These are phyloP conservation scores for Erodium trifolium DNA, from an alignment of 441 rosid species.

Conservation along the genomic window DNA sequence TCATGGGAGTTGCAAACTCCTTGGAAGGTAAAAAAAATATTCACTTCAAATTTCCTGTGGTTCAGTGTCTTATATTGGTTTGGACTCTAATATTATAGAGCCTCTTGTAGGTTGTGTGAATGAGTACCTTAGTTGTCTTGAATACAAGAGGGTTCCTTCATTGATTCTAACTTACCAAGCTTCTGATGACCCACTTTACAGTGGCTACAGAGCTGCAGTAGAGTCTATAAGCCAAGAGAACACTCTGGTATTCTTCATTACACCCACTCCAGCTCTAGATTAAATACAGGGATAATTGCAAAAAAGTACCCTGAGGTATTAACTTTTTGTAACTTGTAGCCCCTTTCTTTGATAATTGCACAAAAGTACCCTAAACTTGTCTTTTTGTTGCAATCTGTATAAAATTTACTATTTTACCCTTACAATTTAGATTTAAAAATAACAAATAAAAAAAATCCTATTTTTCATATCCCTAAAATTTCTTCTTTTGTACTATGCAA, in stretches of 20 bases:
- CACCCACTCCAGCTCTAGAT: slow-evolving; percentile 12
- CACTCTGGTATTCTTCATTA: slow-evolving; percentile 41
- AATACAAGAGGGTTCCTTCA: slow-evolving; percentile 50
- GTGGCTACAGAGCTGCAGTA: slow-evolving; percentile 59
- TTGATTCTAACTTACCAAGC: slow-evolving; percentile 58
- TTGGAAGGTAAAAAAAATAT: slow-evolving; percentile 40
- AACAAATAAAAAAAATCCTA: too few species aligned
- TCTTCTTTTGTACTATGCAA: too few species aligned
- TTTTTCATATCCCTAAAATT: too few species aligned
- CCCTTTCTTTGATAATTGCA: too few species aligned
- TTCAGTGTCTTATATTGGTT: not conserved
- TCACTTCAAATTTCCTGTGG: slow-evolving; percentile 8
- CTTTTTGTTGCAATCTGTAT: too few species aligned
- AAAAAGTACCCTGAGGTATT: too few species aligned
- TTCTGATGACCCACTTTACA: slow-evolving; percentile 55
- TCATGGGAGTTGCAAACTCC: slow-evolving; percentile 53
- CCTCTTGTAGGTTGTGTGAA: slow-evolving; percentile 43
- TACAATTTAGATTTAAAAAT: too few species aligned
- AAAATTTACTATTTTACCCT: too few species aligned
- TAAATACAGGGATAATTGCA: not conserved
- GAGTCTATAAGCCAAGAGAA: slow-evolving; percentile 61
- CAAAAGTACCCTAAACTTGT: too few species aligned
- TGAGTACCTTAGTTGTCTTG: slow-evolving; percentile 45
- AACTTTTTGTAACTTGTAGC: too few species aligned
- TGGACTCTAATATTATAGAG: too few species aligned